A percentile compares a stretch with the other conserved stretches of the same genome.
These are phyloP conservation scores for Hansenula lynferdii DNA, from an alignment of 1,139 yeast species.

Conservation along the genomic window DNA sequence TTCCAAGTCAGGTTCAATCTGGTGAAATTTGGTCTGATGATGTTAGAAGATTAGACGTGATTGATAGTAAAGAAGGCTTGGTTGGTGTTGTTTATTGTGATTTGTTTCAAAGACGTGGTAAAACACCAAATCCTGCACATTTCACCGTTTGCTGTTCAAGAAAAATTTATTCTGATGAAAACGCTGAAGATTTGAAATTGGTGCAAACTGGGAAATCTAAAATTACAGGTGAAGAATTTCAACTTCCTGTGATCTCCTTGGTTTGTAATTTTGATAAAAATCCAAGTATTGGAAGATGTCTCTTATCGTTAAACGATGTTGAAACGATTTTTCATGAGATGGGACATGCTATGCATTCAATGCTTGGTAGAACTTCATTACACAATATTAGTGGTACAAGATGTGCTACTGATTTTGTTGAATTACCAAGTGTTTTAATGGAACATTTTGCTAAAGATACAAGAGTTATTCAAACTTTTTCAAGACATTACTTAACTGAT, in stretches of 20 bases:
- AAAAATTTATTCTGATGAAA: conserved; percentile 51
- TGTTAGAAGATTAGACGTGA: conserved; percentile 76
- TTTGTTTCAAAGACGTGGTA: conserved; percentile 56
- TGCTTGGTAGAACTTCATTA: conserved; percentile 85
- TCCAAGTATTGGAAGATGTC: conserved; percentile 29
- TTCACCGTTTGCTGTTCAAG: conserved; percentile 96
- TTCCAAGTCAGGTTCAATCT: conserved; percentile 54
- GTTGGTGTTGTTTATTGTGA: conserved; percentile 69
- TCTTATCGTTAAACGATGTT: conserved; percentile 71
- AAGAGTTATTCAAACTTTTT: conserved; percentile 67
- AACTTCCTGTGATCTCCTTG: conserved; percentile 83
- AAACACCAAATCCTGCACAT: conserved; percentile 81
- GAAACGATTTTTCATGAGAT: conserved; percentile 96
- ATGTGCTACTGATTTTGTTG: conserved; percentile 95
- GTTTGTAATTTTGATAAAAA: conserved; percentile 76
- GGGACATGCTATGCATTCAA: conserved; percentile 99
- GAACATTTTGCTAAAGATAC: conserved; percentile 87
- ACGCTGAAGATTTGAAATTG: conserved; percentile 30
- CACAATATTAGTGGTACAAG: conserved; percentile 95
- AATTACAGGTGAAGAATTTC: conserved; percentile 44
- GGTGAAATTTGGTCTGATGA: conserved; percentile 95
- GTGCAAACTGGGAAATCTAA: conserved; percentile 34
- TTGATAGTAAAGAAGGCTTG: conserved; percentile 50
- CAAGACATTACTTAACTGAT: conserved; percentile 67
- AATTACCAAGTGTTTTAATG: conserved; percentile 91